These are phyloP conservation scores for Nannochloris sp. DNA, from an alignment of 139 green algal species.

Conservation along the genomic window DNA sequence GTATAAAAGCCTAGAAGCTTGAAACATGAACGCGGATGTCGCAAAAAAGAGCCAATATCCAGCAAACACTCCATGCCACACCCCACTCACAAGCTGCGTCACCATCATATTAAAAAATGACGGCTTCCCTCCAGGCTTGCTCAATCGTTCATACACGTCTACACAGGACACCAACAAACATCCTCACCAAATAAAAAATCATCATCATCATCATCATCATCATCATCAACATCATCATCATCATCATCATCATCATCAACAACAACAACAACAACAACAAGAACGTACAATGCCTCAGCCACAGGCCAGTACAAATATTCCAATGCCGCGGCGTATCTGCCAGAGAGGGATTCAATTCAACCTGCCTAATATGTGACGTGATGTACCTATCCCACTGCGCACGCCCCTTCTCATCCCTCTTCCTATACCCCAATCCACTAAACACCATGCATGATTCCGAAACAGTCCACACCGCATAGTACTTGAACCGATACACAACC, in stretches of 20 bases:
- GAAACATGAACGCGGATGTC: constrained; percentile 33
- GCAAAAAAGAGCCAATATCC: constrained; percentile 46
- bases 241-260: no score
- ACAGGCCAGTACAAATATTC: constrained; percentile 72
- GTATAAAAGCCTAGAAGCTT: constrained; percentile 26
- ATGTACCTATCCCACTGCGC: constrained; percentile 55
- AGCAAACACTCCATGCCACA: constrained; percentile 74
- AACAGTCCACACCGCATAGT: constrained; percentile 39
- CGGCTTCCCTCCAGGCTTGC: constrained; percentile 34
- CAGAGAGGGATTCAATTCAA: constrained; percentile 55
- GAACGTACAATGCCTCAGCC: constrained; percentile 43
- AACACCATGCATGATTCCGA: constrained; percentile 55
- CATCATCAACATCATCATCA: no score
- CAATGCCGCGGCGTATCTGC: constrained; percentile 51
- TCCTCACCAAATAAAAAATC: no score
- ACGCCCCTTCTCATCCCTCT: constrained; percentile 13
- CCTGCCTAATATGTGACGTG: constrained; percentile 52
- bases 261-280: neutral
- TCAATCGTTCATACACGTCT: constrained; percentile 79
- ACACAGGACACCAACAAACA: neutral
- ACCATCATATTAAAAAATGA: constrained; percentile 57
- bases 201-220: no score
- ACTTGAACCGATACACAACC: constrained; percentile 28
- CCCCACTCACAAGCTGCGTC: constrained; percentile 65
- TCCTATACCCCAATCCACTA: constrained; percentile 60